Evolutionary conservation across 768 basidiomycete species (phyloP).

Genomic region (Boletus sensibilis): DNA sequence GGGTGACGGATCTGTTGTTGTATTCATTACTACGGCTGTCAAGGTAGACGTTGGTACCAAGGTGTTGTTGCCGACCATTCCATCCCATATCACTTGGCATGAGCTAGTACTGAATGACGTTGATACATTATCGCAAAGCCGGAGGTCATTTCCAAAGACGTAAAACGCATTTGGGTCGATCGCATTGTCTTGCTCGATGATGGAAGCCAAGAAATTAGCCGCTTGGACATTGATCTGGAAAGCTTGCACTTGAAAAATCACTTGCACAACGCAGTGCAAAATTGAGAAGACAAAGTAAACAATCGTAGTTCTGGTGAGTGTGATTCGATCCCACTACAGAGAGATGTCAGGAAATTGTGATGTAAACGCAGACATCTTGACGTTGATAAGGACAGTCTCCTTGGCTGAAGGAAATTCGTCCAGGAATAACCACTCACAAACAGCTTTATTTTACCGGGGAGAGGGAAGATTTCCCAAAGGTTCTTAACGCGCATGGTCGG

Average conservation of each 20-base stretch:
- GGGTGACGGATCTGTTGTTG: not conserved
- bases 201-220: slow-evolving; percentile 47
- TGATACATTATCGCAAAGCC: slow-evolving; percentile 57
- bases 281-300: slow-evolving; percentile 68
- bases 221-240: slow-evolving; percentile 64
- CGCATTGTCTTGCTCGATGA: slow-evolving; percentile 51
- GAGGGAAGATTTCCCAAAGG: slow-evolving; percentile 37
- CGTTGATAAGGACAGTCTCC: not conserved
- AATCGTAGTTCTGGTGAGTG: slow-evolving; percentile 62
- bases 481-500: slow-evolving; percentile 41
- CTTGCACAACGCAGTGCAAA: slow-evolving; percentile 63
- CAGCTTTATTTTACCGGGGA: slow-evolving; percentile 43
- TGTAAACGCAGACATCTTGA: not conserved
- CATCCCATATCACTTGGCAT: slow-evolving; percentile 61
- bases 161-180: slow-evolving; percentile 43
- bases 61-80: slow-evolving; percentile 21
- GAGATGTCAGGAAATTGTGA: not conserved
- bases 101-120: slow-evolving; percentile 26
- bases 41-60: not conserved
- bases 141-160: slow-evolving; percentile 49
- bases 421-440: slow-evolving; percentile 39
- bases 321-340: slow-evolving; percentile 64
- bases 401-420: not conserved
- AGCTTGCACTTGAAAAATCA: slow-evolving; percentile 65
- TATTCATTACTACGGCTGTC: not conserved